Base-by-base conservation (phyloP, 441 rosid genomes). In the Lagerstroemia fauriei region DNA sequence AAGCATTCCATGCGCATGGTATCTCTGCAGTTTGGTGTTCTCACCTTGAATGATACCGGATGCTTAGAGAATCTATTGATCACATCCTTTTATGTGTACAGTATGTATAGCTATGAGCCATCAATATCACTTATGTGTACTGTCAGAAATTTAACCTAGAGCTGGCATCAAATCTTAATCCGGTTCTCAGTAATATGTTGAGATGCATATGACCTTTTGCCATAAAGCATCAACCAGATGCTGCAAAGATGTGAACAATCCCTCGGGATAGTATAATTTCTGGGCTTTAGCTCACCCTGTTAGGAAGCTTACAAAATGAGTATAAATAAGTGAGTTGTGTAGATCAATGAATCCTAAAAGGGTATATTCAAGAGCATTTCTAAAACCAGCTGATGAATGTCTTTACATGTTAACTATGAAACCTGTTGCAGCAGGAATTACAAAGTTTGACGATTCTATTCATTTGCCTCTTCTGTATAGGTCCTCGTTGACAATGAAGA, bases 401-500 rank as follows among this genome's bases (percentile, higher is more conserved):
- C 46, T 46, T 69, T 18, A 1, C 11, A 7, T 32, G 71, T 51
- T 51, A 2, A 7, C 73, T 16, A 34, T 25, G 12, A 18, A 69
- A 8, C 16, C 9, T 31, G 18, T 32, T 17, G 7, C 46, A 17
- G 44, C 46, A 69, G 46, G 18, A 73, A 76, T 24, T 53, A 48
- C 31, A 38, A 8, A 3, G 17, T 9, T 68, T 76, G 32, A 7
- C 66, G 34, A 11, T 38, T 79, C 4, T 16, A 73, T 78, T 78
- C 7, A 51, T 65, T 57, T 80, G 79, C 24, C 29, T 71, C 75
- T 61, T 56, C 73, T 82, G 77, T 84, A 79, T 82, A 94, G 98
- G 96, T 95, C 69, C 90, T 95, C 86, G 98, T 96, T 29, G 99
- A 96, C 96, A 92, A 94, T 53, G 90, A 92, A 89, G 99, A 95